Base-by-base conservation (phyloP, 2,329 filamentous ascomycete species). In the Fusarium continuum region DNA sequence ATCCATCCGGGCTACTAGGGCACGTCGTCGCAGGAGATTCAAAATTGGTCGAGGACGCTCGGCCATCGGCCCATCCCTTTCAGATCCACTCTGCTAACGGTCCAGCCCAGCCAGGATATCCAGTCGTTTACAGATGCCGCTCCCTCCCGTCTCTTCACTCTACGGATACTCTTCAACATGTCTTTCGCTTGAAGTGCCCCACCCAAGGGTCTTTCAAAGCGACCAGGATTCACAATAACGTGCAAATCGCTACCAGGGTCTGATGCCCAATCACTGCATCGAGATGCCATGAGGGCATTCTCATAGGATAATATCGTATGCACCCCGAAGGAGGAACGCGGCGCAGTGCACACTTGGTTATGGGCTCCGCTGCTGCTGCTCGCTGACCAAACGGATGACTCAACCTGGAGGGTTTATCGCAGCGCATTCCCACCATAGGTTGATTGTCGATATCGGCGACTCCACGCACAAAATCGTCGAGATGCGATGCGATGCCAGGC, bases 271-370 rank as follows among this genome's bases (percentile, higher is more conserved):
- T 79, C 61, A 70, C 55, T 64, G 64, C 67, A 55, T 68, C 64
- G 63, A 69, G 51, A 55, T 45, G 47, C 52, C 50, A 46, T 46
- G 26, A 57, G 41, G 51, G 55, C 49, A 46, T 67, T 73, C 65
- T 65, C 67, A 77, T 74, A 76, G 73, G 74, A 71, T 60, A 47
- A 67, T 54, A 64, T 54, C 55, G 26, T 62, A 74, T 75, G 72
- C 74, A 75, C 66, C 66, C 69, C 61, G 68, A 76, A 76, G 73
- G 75, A 69, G 75, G 75, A 79, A 76, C 72, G 79, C 77, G 78
- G 78, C 78, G 79, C 79, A 80, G 76, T 74, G 64, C 59, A 54
- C 51, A 28, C 54, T 45, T 59, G 46, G 46, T 54, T 48, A 28
- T 25, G 57, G 47, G 63, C 57, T 65, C 68, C 67, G 62, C 65